phyloP scores from a whole-genome alignment of 306 rosid species.

The Begonia masoniana region DNA sequence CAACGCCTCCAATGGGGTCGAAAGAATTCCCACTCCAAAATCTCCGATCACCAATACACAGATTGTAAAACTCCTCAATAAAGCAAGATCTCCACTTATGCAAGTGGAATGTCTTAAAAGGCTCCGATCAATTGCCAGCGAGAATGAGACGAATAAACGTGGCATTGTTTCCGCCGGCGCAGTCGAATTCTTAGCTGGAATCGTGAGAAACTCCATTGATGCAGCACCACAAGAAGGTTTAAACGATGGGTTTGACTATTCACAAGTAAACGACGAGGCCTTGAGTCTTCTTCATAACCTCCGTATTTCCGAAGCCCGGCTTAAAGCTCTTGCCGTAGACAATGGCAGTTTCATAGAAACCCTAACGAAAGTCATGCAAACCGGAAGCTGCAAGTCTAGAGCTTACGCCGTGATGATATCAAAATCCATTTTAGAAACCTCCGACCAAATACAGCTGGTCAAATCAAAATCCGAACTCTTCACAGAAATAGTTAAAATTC shows the following conservation, averaged over 20 bases:
- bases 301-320: neutral
- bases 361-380: slow-evolving; percentile 9
- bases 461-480: slow-evolving; percentile 22
- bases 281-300: neutral
- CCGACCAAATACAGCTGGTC: slow-evolving; percentile 38
- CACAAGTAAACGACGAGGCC: neutral
- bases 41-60: neutral
- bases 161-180: neutral
- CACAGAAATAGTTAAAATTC: slow-evolving; percentile 18
- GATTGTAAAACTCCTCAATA: neutral
- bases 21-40: slow-evolving; percentile 1
- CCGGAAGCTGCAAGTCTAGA: slow-evolving; percentile 41
- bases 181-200: neutral
- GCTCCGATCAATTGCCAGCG: neutral
- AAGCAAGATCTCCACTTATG: neutral
- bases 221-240: too few relatives aligned
- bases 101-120: neutral
- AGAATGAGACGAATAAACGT: neutral
- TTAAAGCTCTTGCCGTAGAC: neutral
- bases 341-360: neutral
- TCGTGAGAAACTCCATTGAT: too few relatives aligned
- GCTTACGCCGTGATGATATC: slow-evolving; percentile 36
- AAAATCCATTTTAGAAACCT: slow-evolving; percentile 32
- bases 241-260: too few relatives aligned
- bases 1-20: neutral